Conservation (phyloP, 2,329 filamentous ascomycete genomes). For the Neophaeococcomyces mojaviensis region DNA sequence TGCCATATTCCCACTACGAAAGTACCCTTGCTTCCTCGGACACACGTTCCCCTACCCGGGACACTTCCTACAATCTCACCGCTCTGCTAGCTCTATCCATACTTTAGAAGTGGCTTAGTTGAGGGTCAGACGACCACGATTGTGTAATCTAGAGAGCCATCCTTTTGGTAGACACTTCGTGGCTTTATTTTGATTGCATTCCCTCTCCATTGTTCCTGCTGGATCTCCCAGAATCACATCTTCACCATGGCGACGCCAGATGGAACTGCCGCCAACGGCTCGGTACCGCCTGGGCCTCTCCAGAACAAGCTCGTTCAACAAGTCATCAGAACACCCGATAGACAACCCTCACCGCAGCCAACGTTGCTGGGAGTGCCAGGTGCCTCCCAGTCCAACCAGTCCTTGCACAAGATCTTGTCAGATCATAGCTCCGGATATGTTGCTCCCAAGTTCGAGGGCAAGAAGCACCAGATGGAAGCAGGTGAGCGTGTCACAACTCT, state of each 20-base stretch:
- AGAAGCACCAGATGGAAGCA: constrained; percentile 79
- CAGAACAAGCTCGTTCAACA: constrained; percentile 54
- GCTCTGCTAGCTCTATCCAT: neutral
- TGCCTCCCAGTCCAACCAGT: constrained; percentile 41
- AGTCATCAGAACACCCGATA: constrained; percentile 45
- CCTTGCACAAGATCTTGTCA: constrained; percentile 61
- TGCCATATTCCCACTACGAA: neutral
- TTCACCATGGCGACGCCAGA: neutral
- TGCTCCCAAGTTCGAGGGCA: constrained; percentile 88
- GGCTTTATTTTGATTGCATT: neutral
- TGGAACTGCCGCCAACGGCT: constrained; percentile 12
- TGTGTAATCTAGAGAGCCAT: neutral
- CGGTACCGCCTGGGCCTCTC: constrained; percentile 16
- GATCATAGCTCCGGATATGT: constrained; percentile 91
- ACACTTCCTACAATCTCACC: neutral
- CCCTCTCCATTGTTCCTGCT: neutral
- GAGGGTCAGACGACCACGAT: neutral
- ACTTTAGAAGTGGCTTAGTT: neutral
- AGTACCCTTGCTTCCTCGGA: neutral
- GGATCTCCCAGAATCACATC: neutral
- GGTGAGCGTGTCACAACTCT: constrained; percentile 42
- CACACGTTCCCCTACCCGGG: too few relatives aligned
- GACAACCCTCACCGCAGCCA: constrained; percentile 78
- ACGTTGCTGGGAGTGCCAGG: constrained; percentile 72
- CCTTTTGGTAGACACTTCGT: neutral